Percentiles rank a stretch among this genome's conserved stretches.
Conservation (phyloP, 306 rosid species). For the Oemleria cerasiformis region DNA sequence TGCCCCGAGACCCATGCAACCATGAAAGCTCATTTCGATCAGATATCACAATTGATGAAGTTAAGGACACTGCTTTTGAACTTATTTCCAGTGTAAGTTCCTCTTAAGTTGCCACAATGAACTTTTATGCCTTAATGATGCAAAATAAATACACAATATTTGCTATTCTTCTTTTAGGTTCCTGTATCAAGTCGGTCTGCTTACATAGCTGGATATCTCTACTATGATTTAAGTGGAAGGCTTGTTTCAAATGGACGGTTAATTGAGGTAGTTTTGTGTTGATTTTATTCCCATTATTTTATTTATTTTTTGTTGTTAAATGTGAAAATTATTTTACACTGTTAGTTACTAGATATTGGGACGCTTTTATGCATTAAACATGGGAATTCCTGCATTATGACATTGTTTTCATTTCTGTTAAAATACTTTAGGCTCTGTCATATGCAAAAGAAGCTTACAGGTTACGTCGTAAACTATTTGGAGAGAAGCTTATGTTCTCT, state of each 20-base stretch:
- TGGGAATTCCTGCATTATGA: not conserved
- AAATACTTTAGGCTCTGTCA: conserved; percentile 62
- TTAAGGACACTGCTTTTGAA: conserved; percentile 55
- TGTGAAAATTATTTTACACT: not conserved
- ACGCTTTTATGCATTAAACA: not conserved
- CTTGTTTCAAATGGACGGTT: conserved; percentile 66
- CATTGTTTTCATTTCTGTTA: conserved; percentile 7
- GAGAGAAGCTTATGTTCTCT: conserved; percentile 48
- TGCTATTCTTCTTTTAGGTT: conserved; percentile 46
- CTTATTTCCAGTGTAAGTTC: conserved; percentile 64
- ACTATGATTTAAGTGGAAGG: conserved; percentile 64
- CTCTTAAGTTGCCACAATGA: conserved; percentile 25
- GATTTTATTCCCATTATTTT: conserved; percentile 19
- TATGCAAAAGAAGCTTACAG: conserved; percentile 82
- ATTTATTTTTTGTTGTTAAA: not conserved
- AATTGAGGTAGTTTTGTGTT: conserved; percentile 47
- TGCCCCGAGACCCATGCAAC: conserved; percentile 30
- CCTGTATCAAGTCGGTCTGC: conserved; percentile 52
- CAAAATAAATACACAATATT: conserved; percentile 23
- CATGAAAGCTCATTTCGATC: conserved; percentile 36
- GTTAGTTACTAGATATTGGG: conserved; percentile 5
- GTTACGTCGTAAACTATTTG: conserved; percentile 63
- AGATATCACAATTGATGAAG: conserved; percentile 55
- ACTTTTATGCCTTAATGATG: conserved; percentile 10
- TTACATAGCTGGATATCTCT: conserved; percentile 68